A percentile compares a stretch with the other conserved stretches of the same genome.
Conservation (phyloP, 106 monocot genomes). For the Cymbidium sinense region DNA sequence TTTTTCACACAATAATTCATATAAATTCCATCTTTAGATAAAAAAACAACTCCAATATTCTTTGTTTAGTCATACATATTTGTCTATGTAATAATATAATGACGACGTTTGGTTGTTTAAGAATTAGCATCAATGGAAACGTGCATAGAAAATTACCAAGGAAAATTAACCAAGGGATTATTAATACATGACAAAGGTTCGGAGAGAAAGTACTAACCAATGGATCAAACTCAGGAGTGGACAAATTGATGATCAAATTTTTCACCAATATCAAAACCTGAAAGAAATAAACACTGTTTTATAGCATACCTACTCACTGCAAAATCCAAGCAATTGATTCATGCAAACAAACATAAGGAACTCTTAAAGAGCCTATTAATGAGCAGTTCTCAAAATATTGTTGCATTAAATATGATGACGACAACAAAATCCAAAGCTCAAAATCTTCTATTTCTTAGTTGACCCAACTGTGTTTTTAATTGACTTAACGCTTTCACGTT, state of each 20-base stretch:
- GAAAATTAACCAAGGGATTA: not conserved
- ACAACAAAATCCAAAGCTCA: not conserved
- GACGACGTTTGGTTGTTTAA: not conserved
- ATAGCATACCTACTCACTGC: not conserved
- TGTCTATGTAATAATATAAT: not conserved
- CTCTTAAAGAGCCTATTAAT: not conserved
- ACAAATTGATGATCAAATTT: constrained; percentile 27
- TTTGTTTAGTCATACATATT: not conserved
- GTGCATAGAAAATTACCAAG: not conserved
- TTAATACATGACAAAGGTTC: not conserved
- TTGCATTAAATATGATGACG: not conserved
- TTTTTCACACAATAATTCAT: too few relatives aligned
- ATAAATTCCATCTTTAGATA: too few relatives aligned
- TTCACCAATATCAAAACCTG: constrained; percentile 25
- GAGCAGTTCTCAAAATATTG: not conserved
- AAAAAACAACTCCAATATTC: not conserved
- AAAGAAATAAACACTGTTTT: not conserved
- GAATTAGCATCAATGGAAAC: constrained; percentile 3
- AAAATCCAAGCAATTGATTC: not conserved
- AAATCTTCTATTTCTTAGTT: not conserved
- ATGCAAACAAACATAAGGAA: not conserved
- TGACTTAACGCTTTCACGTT: not conserved
- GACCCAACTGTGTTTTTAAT: not conserved
- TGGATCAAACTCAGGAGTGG: constrained; percentile 18
- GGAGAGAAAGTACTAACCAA: constrained; percentile 17